Evolutionary conservation across 2,329 filamentous ascomycete genomes (phyloP).

Genomic region (Aureobasidium pullulans): DNA sequence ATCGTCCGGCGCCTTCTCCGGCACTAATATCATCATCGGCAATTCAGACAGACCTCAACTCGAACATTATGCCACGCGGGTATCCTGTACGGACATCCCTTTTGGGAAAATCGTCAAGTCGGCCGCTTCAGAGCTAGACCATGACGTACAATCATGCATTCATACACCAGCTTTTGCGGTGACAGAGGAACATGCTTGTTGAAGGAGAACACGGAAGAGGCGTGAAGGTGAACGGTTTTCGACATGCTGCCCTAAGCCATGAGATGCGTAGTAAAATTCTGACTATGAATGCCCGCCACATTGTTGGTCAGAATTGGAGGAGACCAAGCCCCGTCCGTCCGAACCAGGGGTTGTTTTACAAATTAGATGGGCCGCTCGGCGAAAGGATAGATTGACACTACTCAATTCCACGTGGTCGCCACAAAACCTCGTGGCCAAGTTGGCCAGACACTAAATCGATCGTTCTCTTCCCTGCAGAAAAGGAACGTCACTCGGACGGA

Average conservation of each 20-base stretch:
- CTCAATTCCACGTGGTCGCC: constrained; percentile 3
- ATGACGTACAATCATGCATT: background rate
- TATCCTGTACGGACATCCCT: too few relatives aligned
- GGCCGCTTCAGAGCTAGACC: background rate
- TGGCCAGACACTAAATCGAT: constrained; percentile 4
- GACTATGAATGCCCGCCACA: background rate
- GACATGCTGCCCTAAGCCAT: background rate
- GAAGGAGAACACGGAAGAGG: background rate
- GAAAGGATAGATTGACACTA: constrained; percentile 6
- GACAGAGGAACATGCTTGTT: background rate
- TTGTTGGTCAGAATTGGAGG: background rate
- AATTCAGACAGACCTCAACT: background rate
- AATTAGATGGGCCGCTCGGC: background rate
- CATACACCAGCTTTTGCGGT: background rate
- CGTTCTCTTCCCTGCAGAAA: background rate
- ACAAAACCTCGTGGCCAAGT: background rate
- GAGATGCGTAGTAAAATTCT: background rate
- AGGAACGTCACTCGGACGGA: background rate
- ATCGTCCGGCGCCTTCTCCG: background rate
- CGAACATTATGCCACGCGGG: too few relatives aligned
- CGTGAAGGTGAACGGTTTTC: background rate
- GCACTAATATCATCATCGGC: background rate
- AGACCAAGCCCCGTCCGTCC: background rate
- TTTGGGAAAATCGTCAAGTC: background rate
- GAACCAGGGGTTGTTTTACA: background rate